Conservation (phyloP, 2,329 filamentous ascomycete genomes). For the Stachybotrys echinatus region DNA sequence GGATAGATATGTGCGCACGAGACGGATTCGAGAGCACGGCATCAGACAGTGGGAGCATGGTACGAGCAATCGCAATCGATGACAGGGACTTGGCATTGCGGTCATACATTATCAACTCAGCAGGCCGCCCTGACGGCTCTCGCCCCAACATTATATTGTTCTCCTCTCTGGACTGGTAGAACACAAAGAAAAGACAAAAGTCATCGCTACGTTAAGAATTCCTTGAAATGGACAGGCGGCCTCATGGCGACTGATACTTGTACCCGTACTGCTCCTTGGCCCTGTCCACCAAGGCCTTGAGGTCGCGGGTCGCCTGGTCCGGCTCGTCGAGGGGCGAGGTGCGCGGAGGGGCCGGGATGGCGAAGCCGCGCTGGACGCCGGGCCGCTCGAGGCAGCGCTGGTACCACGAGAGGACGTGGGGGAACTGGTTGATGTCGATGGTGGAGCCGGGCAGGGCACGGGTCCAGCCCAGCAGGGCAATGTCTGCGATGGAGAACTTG, state of each 20-base stretch:
- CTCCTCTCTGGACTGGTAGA: too few relatives aligned
- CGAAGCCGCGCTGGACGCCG: slow-evolving; percentile 65
- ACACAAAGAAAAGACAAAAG: too few relatives aligned
- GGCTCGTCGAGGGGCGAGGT: slow-evolving; percentile 12
- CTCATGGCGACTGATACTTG: slow-evolving; percentile 38
- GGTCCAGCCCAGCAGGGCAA: slow-evolving; percentile 67
- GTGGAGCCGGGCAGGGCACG: slow-evolving; percentile 34
- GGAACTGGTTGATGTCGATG: slow-evolving; percentile 56
- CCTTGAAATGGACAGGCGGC: too few relatives aligned
- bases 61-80: too few relatives aligned
- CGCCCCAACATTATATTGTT: too few relatives aligned
- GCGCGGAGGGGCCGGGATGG: slow-evolving; percentile 52
- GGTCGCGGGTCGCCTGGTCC: slow-evolving; percentile 17
- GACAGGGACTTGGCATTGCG: too few relatives aligned
- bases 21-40: slow-evolving; percentile 21
- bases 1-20: not conserved
- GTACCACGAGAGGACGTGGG: slow-evolving; percentile 68
- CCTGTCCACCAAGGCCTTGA: slow-evolving; percentile 25
- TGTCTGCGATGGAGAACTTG: slow-evolving; percentile 65
- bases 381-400: slow-evolving; percentile 61
- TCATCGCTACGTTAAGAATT: too few relatives aligned
- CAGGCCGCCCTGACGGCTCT: too few relatives aligned
- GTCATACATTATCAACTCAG: too few relatives aligned
- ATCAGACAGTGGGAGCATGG: too few relatives aligned
- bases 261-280: slow-evolving; percentile 42